A percentile compares a stretch with the other conserved stretches of the same genome.
These are phyloP conservation scores for Chlamydomonas sphaeroides DNA, from an alignment of 139 green algal species.

Conservation along the genomic window DNA sequence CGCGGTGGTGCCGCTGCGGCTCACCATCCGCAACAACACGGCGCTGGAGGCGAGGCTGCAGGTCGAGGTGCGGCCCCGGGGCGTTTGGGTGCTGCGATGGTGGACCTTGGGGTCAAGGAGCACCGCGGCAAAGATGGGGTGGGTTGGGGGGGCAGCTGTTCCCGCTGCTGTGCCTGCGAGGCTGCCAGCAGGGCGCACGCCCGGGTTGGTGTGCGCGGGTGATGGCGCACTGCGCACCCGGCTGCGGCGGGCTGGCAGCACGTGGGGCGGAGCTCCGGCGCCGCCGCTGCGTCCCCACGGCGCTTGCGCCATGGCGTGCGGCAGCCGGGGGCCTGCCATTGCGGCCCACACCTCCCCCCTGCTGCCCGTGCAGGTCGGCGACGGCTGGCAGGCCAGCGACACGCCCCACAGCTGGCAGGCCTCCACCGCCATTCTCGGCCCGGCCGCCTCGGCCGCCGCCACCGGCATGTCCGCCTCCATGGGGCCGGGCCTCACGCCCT, in stretches of 20 bases:
- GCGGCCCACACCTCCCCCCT: background rate
- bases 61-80: constrained; percentile 41
- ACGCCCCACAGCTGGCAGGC: constrained; percentile 35
- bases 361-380: constrained; percentile 2
- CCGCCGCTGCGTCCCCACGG: too few species aligned
- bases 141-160: background rate
- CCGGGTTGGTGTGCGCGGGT: background rate
- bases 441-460: background rate
- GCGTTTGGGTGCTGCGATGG: too few species aligned
- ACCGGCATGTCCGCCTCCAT: background rate
- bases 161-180: too few species aligned
- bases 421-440: background rate
- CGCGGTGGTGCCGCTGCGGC: constrained; percentile 62
- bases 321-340: too few species aligned
- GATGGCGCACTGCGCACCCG: background rate
- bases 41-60: constrained; percentile 36
- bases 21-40: constrained; percentile 71
- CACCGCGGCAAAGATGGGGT: too few species aligned
- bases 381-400: constrained; percentile 17
- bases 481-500: too few species aligned
- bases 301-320: too few species aligned
- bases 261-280: background rate
- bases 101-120: too few species aligned
- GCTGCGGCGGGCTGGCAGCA: background rate
- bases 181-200: too few species aligned